Conservation (phyloP, 2,329 filamentous ascomycete species). For the Tricladium varicosporioides region DNA sequence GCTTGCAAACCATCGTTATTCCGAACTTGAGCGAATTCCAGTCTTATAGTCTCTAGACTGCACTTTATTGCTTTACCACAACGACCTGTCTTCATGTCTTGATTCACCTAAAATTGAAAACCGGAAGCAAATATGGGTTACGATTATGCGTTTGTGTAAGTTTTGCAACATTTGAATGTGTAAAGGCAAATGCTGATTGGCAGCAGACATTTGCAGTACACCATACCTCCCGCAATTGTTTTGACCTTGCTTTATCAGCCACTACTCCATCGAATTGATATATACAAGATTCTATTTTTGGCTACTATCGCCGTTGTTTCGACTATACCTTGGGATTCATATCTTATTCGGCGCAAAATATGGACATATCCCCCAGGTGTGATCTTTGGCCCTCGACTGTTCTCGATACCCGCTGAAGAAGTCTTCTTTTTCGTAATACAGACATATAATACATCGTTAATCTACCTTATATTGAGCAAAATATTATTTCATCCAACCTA, state of each 20-base stretch:
- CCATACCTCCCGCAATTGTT: conserved; percentile 58
- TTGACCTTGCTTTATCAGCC: conserved; percentile 60
- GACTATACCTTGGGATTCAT: conserved; percentile 75
- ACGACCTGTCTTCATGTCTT: too few species aligned
- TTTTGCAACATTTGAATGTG: conserved; percentile 12
- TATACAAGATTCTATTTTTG: conserved; percentile 61
- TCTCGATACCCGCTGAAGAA: conserved; percentile 68
- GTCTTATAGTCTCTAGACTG: too few species aligned
- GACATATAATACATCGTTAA: conserved; percentile 67
- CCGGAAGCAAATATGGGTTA: conserved; percentile 45
- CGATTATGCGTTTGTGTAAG: conserved; percentile 63
- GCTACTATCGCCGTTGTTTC: conserved; percentile 62
- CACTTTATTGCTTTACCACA: too few species aligned
- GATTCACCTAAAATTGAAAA: too few species aligned
- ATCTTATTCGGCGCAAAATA: conserved; percentile 64
- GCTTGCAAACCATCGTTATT: too few species aligned
- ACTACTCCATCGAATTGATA: conserved; percentile 59
- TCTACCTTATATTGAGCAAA: conserved; percentile 68
- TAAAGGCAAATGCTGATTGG: conserved; percentile 2
- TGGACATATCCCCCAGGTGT: conserved; percentile 70
- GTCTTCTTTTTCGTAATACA: conserved; percentile 77
- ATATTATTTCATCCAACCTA: conserved; percentile 55
- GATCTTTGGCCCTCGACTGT: conserved; percentile 60
- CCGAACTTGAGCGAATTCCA: too few species aligned
- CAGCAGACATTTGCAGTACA: conserved; percentile 60